phyloP scores from a whole-genome alignment of 352 stramenopile genomes.

The Globisporangium megalacanthum region DNA sequence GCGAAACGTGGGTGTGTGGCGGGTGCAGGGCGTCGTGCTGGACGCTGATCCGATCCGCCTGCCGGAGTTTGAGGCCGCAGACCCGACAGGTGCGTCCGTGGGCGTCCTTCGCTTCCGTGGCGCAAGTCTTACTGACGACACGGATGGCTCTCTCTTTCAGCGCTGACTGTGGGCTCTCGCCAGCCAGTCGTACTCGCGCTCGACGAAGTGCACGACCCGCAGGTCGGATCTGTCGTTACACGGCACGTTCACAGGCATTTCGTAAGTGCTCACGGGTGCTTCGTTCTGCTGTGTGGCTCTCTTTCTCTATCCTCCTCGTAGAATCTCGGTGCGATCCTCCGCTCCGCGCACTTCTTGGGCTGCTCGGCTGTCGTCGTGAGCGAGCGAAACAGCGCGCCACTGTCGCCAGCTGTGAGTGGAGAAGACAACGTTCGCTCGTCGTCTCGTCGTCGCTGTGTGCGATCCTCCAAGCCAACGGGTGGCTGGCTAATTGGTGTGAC shows the following conservation, averaged over 20 bases:
- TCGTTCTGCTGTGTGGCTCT: neutral
- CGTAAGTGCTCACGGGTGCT: no score
- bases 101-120: no score
- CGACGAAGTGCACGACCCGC: constrained; percentile 76
- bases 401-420: constrained; percentile 52
- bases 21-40: constrained; percentile 54
- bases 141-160: constrained; percentile 11
- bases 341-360: constrained; percentile 74
- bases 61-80: constrained; percentile 40
- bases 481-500: neutral
- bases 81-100: constrained; percentile 31
- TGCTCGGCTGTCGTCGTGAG: constrained; percentile 62
- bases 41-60: constrained; percentile 57
- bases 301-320: constrained; percentile 2
- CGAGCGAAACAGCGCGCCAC: constrained; percentile 60
- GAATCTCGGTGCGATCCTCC: constrained; percentile 77
- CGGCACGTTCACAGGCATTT: no score
- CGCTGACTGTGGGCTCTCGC: constrained; percentile 25
- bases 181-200: constrained; percentile 63
- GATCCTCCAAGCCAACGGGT: no score
- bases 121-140: neutral
- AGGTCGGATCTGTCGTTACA: constrained; percentile 19
- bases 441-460: neutral
- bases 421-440: neutral
- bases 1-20: neutral